Evolutionary conservation across 768 basidiomycete species (phyloP).

Genomic region (Macrolepiota albuminosa): DNA sequence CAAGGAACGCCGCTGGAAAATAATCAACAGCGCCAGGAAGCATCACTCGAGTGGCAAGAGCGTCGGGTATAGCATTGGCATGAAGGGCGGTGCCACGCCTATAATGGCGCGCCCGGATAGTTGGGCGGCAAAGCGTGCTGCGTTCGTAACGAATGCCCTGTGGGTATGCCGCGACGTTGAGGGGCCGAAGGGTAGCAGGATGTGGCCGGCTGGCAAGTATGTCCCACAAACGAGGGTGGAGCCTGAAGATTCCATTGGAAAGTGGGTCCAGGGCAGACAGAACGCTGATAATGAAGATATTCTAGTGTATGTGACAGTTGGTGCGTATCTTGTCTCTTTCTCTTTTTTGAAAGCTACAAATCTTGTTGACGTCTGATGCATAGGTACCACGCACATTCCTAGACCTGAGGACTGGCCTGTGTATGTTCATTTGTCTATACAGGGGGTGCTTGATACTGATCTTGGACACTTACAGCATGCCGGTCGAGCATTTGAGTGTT

Average conservation of each 20-base stretch:
- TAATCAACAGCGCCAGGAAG: constrained; percentile 63
- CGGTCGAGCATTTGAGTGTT: constrained; percentile 67
- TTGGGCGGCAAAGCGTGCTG: constrained; percentile 68
- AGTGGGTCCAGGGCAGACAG: constrained; percentile 65
- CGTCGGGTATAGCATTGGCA: constrained; percentile 67
- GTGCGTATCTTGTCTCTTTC: constrained; percentile 25
- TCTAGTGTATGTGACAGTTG: constrained; percentile 71
- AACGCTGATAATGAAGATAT: constrained; percentile 75
- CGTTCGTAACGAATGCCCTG: constrained; percentile 66
- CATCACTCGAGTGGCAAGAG: constrained; percentile 72
- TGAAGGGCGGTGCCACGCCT: constrained; percentile 62
- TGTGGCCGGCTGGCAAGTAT: constrained; percentile 85
- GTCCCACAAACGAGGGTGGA: constrained; percentile 75
- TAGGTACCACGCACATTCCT: constrained; percentile 76
- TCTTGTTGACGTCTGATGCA: neutral
- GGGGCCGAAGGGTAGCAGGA: constrained; percentile 48
- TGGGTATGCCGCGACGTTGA: constrained; percentile 86
- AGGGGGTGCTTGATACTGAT: neutral
- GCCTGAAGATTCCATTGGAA: constrained; percentile 67
- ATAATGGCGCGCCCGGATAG: constrained; percentile 63
- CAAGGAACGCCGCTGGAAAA: constrained; percentile 77
- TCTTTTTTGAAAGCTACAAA: neutral
- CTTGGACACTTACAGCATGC: constrained; percentile 53
- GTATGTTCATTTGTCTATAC: constrained; percentile 28
- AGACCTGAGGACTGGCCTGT: constrained; percentile 89